Evolutionary conservation across 495 filamentous ascomycete genomes (phyloP).

Genomic region (Trichoderma asperelloides): DNA sequence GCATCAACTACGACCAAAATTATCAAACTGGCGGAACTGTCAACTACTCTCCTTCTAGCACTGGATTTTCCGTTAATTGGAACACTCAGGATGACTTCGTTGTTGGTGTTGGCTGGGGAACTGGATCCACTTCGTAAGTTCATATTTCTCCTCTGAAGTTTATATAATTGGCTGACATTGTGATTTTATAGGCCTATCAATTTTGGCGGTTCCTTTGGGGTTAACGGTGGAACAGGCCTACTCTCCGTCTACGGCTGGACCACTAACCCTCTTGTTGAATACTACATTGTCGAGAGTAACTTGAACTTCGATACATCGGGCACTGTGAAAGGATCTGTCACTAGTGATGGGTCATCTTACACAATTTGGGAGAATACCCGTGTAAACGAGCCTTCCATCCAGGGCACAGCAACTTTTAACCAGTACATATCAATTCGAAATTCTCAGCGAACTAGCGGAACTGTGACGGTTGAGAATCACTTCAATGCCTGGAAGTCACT

Average conservation of each 20-base stretch:
- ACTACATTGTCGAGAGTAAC: constrained; percentile 49
- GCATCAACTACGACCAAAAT: constrained; percentile 5
- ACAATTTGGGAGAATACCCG: constrained; percentile 47
- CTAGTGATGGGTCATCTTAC: constrained; percentile 47
- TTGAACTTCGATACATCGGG: constrained; percentile 37
- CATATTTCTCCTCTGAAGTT: neutral
- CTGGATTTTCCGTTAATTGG: neutral
- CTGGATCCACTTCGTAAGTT: neutral
- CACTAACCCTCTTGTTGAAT: constrained; percentile 51
- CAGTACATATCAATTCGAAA: constrained; percentile 53
- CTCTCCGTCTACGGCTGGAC: constrained; percentile 53
- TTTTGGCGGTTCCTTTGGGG: constrained; percentile 15
- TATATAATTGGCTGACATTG: neutral
- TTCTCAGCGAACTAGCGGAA: constrained; percentile 38
- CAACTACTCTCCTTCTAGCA: neutral
- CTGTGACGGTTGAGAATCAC: constrained; percentile 45
- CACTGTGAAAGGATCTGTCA: constrained; percentile 38
- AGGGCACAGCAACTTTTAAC: constrained; percentile 49
- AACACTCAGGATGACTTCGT: neutral
- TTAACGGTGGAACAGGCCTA: constrained; percentile 10
- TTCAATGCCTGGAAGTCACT: constrained; percentile 51
- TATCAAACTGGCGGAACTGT: neutral
- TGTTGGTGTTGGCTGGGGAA: neutral
- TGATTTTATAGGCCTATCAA: neutral
- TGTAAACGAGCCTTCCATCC: constrained; percentile 47